Conservation (phyloP, 2,329 filamentous ascomycete genomes). For the Zymoseptoria tritici region DNA sequence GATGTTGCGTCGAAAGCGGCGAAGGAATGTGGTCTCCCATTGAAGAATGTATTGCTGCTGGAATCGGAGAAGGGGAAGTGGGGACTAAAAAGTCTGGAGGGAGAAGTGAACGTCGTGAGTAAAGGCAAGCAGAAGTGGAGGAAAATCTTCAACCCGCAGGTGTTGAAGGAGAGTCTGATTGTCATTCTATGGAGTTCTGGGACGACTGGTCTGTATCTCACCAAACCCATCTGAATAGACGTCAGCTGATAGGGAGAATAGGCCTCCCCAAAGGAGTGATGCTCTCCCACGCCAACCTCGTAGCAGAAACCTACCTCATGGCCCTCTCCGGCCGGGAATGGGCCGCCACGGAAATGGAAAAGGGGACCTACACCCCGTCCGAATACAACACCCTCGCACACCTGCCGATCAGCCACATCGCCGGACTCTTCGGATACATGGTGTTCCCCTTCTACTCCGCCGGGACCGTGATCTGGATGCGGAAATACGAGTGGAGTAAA, state of each 20-base stretch:
- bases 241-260: neutral
- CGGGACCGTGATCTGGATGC: slow-evolving; percentile 34
- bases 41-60: slow-evolving; percentile 46
- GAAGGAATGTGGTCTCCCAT: slow-evolving; percentile 40
- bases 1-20: slow-evolving; percentile 44
- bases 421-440: slow-evolving; percentile 47
- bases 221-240: too few species aligned
- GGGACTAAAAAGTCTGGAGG: slow-evolving; percentile 29
- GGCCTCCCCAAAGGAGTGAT: slow-evolving; percentile 35
- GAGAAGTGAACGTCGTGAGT: slow-evolving; percentile 28
- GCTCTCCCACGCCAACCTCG: slow-evolving; percentile 24
- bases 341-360: slow-evolving; percentile 17
- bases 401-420: slow-evolving; percentile 88
- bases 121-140: slow-evolving; percentile 44
- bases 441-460: slow-evolving; percentile 29
- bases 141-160: slow-evolving; percentile 43
- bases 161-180: slow-evolving; percentile 41
- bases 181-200: slow-evolving; percentile 42
- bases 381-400: slow-evolving; percentile 46
- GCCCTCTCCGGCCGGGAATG: slow-evolving; percentile 19
- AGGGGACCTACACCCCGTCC: slow-evolving; percentile 19
- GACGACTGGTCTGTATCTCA: slow-evolving; percentile 34
- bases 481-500: slow-evolving; percentile 30
- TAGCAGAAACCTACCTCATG: slow-evolving; percentile 21
- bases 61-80: slow-evolving; percentile 31